Base-by-base conservation (phyloP, 257 asterid genomes). In the Rehmannia glutinosa region DNA sequence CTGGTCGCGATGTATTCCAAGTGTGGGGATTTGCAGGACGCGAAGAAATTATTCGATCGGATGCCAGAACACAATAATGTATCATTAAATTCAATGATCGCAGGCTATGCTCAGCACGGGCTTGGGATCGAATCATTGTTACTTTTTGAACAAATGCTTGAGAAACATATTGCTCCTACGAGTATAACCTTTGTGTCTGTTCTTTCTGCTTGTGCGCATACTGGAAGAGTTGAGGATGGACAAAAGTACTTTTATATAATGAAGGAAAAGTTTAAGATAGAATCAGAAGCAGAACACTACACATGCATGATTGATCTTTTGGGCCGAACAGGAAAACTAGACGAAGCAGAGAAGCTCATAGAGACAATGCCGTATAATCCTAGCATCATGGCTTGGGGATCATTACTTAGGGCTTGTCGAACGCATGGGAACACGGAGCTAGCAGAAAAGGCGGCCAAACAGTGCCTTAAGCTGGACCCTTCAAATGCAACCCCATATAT, bases 41-140 rank as follows among this genome's bases (percentile, higher is more conserved):
- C 96, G 0, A 81, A 75, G 64, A 73, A 33, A 71, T 24, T 90
- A 27, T 90, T 90, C 46, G 81, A 84, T 68, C 59, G 55, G 55
- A 86, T 90, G 90, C 78, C 76, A 0, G 90, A 84, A 72, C 85
- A 74, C 46, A 86, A 90, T 39, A 66, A 41, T 13, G 90, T 90
- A 53, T 76, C 94, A 5, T 75, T 82, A 0, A 90, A 86, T 68
- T 85, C 97, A 0, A 83, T 87, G 84, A 84, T 90, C 15, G 87
- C 90, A 50, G 92, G 84, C 69, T 87, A 82, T 59, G 95, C 97
- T 64, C 96, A 87, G 41, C 96, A 90, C 19, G 95, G 97, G 23
- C 75, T 75, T 47, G 92, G 86, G 27, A 6, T n/a, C 1, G 90
- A 86, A 50, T 76, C 95, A 1, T 54, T 84, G 62, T 39, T 36